These are phyloP conservation scores for Aspergillus panamensis DNA, from an alignment of 495 filamentous ascomycete species.

Conservation along the genomic window DNA sequence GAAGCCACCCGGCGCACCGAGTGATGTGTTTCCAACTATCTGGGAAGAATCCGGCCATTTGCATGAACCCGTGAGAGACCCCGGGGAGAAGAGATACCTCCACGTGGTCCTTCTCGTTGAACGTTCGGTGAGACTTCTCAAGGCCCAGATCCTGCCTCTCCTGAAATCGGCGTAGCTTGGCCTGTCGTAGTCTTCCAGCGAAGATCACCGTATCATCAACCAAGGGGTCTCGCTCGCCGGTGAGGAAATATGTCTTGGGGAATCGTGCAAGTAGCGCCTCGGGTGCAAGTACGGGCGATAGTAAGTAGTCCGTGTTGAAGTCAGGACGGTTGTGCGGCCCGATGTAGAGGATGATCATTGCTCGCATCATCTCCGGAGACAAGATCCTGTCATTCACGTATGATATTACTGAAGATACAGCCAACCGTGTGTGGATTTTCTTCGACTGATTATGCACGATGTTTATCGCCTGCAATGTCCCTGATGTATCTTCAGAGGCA, in stretches of 20 bases:
- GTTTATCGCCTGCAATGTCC: constrained; percentile 28
- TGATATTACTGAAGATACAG: constrained; percentile 92
- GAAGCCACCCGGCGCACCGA: constrained; percentile 72
- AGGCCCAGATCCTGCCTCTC: constrained; percentile 63
- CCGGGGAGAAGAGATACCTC: constrained; percentile 83
- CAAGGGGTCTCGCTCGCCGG: constrained; percentile 90
- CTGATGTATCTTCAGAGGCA: constrained; percentile 19
- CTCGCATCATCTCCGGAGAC: constrained; percentile 96
- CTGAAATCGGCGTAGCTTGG: constrained; percentile 66
- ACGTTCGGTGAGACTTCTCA: constrained; percentile 47
- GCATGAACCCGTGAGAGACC: constrained; percentile 86
- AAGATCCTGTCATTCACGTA: constrained; percentile 96
- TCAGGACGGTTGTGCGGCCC: constrained; percentile 90
- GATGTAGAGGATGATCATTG: constrained; percentile 98
- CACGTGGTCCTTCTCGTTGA: constrained; percentile 72
- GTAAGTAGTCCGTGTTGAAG: constrained; percentile 84
- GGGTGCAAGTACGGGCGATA: constrained; percentile 86
- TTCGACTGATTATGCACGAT: constrained; percentile 54
- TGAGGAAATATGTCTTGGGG: constrained; percentile 89
- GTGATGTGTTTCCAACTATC: constrained; percentile 81
- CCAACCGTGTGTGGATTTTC: constrained; percentile 79
- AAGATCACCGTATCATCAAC: constrained; percentile 98
- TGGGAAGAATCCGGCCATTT: constrained; percentile 82
- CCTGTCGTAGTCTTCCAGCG: constrained; percentile 77
- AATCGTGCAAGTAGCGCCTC: constrained; percentile 76